Evolutionary conservation across 441 rosid genomes (phyloP), one percentile per base, ranked within the genome.

Genomic region (Pelargonium fulgidum): DNA sequence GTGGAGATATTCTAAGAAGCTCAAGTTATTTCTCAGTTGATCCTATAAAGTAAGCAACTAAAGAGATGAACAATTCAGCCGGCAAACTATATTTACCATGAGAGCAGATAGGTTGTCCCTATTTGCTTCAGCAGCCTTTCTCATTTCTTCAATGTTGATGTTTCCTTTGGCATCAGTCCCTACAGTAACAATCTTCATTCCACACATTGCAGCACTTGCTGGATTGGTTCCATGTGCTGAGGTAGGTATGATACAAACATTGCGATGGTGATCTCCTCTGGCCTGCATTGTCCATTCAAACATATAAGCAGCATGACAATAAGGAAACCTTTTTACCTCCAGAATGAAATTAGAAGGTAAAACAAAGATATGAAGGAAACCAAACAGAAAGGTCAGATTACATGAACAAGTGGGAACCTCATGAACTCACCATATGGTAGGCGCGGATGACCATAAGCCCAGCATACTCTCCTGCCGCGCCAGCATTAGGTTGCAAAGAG

Each of bases 171-270:
- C 86, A 81, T 91, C 97, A 72, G 97, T 91, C 75, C 99, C 99
- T 72, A 94, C 90, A 10, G 89, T 66, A 71, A 94, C 86, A 73
- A 94, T 94, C 79, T 94, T 94, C 99, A 94, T 94, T 26, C 99
- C 99, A 64, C 96, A 90, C 97, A 90, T 91, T 45, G 99, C 96
- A 81, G 99, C 99, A 81, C 90, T 91, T 13, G 99, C 99, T 78
- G 99, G 99, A 80, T 94, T 94, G 72, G 97, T 94, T 64, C 97
- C 97, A 64, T 94, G 99, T 64, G 99, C 99, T 73, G 99, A 94
- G 72, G 88, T 96, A 39, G 99, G 97, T 42, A 94, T 94, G 70
- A 94, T 94, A 81, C 99, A 91, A 64, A 91, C 99, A 73, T 94
- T 78, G 68, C 99, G 87, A 76, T 91, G 97, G 68, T 91, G 89